phyloP scores from a whole-genome alignment of 2,329 filamentous ascomycete genomes.

The Colletotrichum echinochloae region DNA sequence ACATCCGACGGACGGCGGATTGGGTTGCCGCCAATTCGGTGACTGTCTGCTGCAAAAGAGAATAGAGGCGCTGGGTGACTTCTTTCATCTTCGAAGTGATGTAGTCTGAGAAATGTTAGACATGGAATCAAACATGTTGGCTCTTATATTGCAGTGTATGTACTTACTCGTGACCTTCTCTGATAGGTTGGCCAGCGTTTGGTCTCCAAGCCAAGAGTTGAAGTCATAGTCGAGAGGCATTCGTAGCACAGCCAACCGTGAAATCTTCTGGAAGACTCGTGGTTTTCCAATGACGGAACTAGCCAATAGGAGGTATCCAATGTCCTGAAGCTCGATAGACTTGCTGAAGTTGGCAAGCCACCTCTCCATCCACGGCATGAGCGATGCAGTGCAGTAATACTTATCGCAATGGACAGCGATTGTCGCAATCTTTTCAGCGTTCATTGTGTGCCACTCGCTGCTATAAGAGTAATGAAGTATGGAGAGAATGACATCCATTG shows the following conservation, averaged over 20 bases:
- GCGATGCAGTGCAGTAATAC: background rate
- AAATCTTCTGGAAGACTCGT: background rate
- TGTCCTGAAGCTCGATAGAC: background rate
- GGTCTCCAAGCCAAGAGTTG: background rate
- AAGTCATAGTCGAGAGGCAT: slow-evolving; percentile 15
- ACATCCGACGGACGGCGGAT: background rate
- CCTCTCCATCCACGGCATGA: background rate
- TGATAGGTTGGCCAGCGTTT: background rate
- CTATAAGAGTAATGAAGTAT: background rate
- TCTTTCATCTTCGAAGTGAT: background rate
- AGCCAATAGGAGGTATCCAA: background rate
- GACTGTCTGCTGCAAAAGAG: background rate
- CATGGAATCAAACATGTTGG: background rate
- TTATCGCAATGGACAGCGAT: slow-evolving; percentile 4
- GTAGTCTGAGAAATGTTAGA: background rate
- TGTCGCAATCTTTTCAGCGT: background rate
- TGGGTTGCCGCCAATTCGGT: background rate
- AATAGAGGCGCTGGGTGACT: background rate
- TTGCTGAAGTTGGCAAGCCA: slow-evolving; percentile 1
- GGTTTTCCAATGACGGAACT: background rate
- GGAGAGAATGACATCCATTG: slow-evolving; percentile 10
- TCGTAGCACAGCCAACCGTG: background rate
- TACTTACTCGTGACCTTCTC: background rate
- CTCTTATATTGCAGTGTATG: background rate
- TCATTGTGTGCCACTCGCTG: background rate